Evolutionary conservation across 2,329 filamentous ascomycete species (phyloP).

Genomic region (Ciborinia camelliae): DNA sequence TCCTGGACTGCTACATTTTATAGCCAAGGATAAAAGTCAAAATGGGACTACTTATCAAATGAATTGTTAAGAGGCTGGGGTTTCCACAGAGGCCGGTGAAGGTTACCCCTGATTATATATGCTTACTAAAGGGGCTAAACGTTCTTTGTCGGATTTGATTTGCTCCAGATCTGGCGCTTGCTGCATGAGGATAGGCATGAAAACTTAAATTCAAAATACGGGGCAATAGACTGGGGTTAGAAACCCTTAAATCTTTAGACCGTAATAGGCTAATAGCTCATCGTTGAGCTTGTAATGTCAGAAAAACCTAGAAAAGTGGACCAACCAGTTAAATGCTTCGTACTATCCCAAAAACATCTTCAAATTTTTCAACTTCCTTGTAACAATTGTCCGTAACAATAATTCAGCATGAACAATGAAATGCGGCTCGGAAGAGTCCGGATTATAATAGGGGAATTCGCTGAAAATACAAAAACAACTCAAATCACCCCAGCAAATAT

Average conservation of each 20-base stretch:
- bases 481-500: constrained; percentile 3
- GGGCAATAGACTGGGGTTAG: neutral
- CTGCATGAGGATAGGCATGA: neutral
- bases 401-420: neutral
- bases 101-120: neutral
- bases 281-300: neutral
- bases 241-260: neutral
- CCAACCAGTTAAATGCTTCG: neutral
- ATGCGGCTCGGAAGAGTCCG: neutral
- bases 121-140: neutral
- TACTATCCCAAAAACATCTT: neutral
- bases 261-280: neutral
- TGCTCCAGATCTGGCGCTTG: neutral
- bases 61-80: constrained; percentile 5
- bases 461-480: neutral
- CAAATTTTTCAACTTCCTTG: constrained; percentile 1
- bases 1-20: neutral
- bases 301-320: constrained; percentile 17
- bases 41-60: neutral
- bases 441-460: neutral
- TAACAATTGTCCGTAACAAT: neutral
- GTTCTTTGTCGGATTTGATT: neutral
- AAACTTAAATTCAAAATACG: neutral
- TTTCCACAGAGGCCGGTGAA: constrained; percentile 4
- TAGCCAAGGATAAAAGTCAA: neutral